Conservation (phyloP, 2,329 filamentous ascomycete genomes). For the Plenodomus biglobosus region DNA sequence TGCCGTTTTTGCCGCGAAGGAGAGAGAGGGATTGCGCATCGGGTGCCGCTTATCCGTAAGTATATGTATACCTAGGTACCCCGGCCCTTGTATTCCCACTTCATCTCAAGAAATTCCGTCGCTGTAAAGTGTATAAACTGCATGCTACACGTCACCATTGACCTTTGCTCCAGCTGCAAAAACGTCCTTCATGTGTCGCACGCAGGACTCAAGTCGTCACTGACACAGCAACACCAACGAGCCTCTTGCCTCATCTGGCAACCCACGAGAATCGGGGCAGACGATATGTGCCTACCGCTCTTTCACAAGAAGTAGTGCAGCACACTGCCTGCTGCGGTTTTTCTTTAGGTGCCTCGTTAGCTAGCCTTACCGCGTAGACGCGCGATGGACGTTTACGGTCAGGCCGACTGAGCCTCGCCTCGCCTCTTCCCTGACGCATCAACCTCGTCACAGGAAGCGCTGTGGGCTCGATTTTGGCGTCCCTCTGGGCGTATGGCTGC, state of each 20-base stretch:
- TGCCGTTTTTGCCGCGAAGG: constrained; percentile 8
- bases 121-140: neutral
- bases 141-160: neutral
- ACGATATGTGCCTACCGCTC: constrained; percentile 10
- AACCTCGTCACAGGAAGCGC: neutral
- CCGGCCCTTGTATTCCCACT: neutral
- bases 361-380: neutral
- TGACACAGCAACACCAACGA: neutral
- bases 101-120: neutral
- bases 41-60: too few relatives aligned
- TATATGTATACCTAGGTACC: too few relatives aligned
- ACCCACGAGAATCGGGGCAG: constrained; percentile 5
- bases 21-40: too few relatives aligned
- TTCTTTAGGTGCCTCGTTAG: too few relatives aligned
- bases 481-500: too few relatives aligned
- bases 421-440: neutral
- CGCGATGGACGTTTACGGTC: neutral
- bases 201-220: neutral
- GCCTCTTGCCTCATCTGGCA: neutral
- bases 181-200: neutral
- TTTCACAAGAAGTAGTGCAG: neutral
- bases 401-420: neutral
- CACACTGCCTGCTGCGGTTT: constrained; percentile 4
- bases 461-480: neutral
- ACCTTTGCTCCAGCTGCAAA: neutral